Evolutionary conservation across 2,329 filamentous ascomycete species (phyloP).

Genomic region (Coniella lustricola): DNA sequence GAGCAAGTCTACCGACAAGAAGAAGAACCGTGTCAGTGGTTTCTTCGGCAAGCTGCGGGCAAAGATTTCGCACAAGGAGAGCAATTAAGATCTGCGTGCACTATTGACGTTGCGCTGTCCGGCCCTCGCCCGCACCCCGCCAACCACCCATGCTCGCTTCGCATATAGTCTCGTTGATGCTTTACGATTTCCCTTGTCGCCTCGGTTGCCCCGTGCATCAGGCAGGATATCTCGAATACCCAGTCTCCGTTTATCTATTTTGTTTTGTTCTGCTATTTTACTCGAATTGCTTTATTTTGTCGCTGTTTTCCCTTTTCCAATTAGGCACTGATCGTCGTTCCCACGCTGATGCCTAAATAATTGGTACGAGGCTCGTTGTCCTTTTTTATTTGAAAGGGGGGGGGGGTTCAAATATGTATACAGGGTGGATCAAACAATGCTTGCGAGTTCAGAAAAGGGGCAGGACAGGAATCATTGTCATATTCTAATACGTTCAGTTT

Average conservation of each 20-base stretch:
- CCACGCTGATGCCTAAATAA: slow-evolving; percentile 2
- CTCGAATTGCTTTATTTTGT: too few species aligned
- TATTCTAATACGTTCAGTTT: too few species aligned
- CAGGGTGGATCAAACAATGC: background rate
- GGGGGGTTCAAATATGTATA: background rate
- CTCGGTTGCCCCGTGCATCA: slow-evolving; percentile 9
- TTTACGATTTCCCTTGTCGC: slow-evolving; percentile 13
- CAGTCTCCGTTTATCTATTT: slow-evolving; percentile 6
- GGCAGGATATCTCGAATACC: slow-evolving; percentile 17
- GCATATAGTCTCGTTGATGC: slow-evolving; percentile 10
- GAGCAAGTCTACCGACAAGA: slow-evolving; percentile 45
- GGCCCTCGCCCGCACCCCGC: slow-evolving; percentile 3
- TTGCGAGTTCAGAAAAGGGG: too few species aligned
- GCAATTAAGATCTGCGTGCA: slow-evolving; percentile 7
- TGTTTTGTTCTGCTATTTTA: too few species aligned
- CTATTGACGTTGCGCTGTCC: background rate
- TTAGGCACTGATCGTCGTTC: background rate
- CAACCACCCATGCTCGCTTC: slow-evolving; percentile 15
- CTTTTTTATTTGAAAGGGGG: too few species aligned
- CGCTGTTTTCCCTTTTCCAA: background rate
- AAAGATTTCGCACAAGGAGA: slow-evolving; percentile 32
- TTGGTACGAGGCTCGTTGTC: background rate
- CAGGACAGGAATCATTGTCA: too few species aligned
- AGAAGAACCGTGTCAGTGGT: slow-evolving; percentile 57
- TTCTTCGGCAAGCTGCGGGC: slow-evolving; percentile 53